Conservation (phyloP, 75 land plant genomes). For the Sequoia sempervirens region DNA sequence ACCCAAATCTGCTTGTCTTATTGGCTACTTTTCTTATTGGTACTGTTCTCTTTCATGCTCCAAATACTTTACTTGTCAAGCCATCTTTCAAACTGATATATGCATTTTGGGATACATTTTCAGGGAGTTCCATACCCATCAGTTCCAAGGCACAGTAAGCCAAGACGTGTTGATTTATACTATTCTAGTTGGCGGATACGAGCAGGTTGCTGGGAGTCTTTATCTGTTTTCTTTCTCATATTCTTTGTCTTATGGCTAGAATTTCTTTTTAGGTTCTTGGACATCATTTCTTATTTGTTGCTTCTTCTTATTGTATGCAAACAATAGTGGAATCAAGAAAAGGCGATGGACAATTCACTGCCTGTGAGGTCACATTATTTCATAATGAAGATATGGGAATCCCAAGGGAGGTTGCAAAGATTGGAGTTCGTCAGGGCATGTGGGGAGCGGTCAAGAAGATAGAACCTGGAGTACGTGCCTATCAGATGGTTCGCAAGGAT, state of each 20-base stretch:
- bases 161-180: constrained; percentile 82
- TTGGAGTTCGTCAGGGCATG: constrained; percentile 92
- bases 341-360: constrained; percentile 81
- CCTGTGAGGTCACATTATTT: constrained; percentile 82
- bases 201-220: constrained; percentile 45
- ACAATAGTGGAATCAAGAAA: constrained; percentile 78
- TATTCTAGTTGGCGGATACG: constrained; percentile 90
- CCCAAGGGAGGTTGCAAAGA: constrained; percentile 80
- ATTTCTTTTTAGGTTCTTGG: not conserved
- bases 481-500: constrained; percentile 48
- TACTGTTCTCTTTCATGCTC: not conserved
- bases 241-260: not conserved
- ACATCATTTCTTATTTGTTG: not conserved
- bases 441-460: constrained; percentile 92
- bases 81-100: not conserved
- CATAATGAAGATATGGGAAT: constrained; percentile 99
- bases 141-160: constrained; percentile 57
- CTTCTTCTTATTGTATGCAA: not conserved
- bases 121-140: constrained; percentile 73
- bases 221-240: not conserved
- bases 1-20: not conserved
- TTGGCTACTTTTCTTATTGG: too few species aligned
- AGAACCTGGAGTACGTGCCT: constrained; percentile 74
- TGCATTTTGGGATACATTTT: constrained; percentile 1
- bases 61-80: not conserved